Conservation (phyloP, 805 yeast species). For the Sungouiozyma ichnusensis region DNA sequence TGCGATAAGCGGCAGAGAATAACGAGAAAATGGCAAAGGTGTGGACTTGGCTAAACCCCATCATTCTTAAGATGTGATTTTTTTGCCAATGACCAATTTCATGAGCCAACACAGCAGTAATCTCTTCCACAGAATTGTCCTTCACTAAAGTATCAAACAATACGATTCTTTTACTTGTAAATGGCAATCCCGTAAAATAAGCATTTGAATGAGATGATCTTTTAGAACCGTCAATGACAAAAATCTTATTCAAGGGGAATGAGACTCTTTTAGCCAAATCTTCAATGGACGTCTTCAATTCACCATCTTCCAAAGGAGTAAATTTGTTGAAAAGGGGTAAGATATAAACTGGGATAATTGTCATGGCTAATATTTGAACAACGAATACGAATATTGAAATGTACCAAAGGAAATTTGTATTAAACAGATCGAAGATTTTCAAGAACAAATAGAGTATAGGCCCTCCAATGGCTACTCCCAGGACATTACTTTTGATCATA, state of each 20-base stretch:
- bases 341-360: slow-evolving; percentile 73
- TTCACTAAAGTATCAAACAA: slow-evolving; percentile 84
- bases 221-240: slow-evolving; percentile 92
- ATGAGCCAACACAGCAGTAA: slow-evolving; percentile 93
- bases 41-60: slow-evolving; percentile 55
- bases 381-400: slow-evolving; percentile 59
- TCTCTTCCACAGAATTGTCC: slow-evolving; percentile 64
- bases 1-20: slow-evolving; percentile 72
- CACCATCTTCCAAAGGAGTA: slow-evolving; percentile 84
- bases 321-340: slow-evolving; percentile 90
- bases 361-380: slow-evolving; percentile 63
- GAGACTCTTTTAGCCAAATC: slow-evolving; percentile 60
- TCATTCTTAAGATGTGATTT: slow-evolving; percentile 73
- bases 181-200: slow-evolving; percentile 89
- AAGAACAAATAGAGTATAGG: slow-evolving; percentile 68
- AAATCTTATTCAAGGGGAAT: slow-evolving; percentile 80
- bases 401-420: slow-evolving; percentile 73
- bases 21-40: slow-evolving; percentile 54
- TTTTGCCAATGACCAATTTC: slow-evolving; percentile 98
- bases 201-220: slow-evolving; percentile 97
- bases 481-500: slow-evolving; percentile 45
- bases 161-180: slow-evolving; percentile 87
- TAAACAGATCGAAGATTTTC: slow-evolving; percentile 70
- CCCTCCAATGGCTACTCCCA: slow-evolving; percentile 52
- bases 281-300: slow-evolving; percentile 73